These are phyloP conservation scores for Hyaloperonospora arabidopsidis DNA, from an alignment of 352 stramenopile genomes.

Conservation along the genomic window DNA sequence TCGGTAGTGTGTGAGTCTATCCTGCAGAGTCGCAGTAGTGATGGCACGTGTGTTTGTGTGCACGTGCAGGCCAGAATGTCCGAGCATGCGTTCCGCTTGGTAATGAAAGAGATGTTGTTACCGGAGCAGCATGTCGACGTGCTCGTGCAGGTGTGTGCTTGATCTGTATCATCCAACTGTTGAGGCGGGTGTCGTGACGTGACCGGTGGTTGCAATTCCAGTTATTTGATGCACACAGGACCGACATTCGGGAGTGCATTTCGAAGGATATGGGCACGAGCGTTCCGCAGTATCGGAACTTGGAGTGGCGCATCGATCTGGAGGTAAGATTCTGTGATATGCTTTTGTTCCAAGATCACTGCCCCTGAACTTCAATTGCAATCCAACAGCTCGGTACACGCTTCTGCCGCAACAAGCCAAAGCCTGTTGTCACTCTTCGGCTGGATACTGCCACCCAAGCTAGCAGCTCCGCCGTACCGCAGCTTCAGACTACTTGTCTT, in stretches of 20 bases:
- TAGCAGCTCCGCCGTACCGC: conserved; percentile 17
- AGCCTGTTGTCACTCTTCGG: conserved; percentile 60
- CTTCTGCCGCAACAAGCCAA: conserved; percentile 49
- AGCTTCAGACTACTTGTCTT: conserved; percentile 35
- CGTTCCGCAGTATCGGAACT: conserved; percentile 46
- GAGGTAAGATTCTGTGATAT: conserved; percentile 32
- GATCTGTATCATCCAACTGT: neutral
- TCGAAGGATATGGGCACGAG: conserved; percentile 32
- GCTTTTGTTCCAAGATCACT: neutral
- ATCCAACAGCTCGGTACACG: conserved; percentile 46
- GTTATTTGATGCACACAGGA: conserved; percentile 43
- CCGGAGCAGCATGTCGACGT: conserved; percentile 33
- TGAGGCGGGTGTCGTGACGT: no score
- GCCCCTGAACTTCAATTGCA: neutral
- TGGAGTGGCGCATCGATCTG: conserved; percentile 79
- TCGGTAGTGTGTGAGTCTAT: conserved; percentile 6
- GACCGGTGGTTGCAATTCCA: conserved; percentile 6
- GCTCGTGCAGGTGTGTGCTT: conserved; percentile 33
- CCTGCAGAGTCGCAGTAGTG: neutral
- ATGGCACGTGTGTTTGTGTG: neutral
- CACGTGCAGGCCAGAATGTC: conserved; percentile 36
- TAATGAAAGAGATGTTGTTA: conserved; percentile 43
- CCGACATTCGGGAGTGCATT: conserved; percentile 47
- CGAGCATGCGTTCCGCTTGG: conserved; percentile 31
- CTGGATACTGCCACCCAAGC: conserved; percentile 36